Base-by-base conservation (phyloP, 2,329 filamentous ascomycete genomes). In the Xylariaceae sp. region DNA sequence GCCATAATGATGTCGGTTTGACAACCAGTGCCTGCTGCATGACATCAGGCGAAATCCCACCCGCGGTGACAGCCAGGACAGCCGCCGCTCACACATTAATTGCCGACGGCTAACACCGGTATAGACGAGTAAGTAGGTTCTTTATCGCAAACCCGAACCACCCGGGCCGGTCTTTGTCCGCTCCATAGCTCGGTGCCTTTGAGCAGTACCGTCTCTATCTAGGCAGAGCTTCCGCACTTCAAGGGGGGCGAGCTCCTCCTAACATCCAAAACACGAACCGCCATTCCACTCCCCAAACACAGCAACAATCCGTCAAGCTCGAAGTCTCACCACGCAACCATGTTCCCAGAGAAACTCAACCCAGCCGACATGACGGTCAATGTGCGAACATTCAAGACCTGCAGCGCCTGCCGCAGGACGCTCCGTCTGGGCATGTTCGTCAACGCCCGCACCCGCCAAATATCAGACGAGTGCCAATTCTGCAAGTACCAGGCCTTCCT, bases 371-470 rank as follows among this genome's bases (percentile, higher is more conserved):
- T 46, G 47, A 10, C 32, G 16, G 4, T 4, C 30, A 45, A 57
- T 19, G 19, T 45, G 22, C 30, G 44, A 12, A 21, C 34, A 10
- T 56, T 54, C 30, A 57, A 29, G 45, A 47, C 46, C 30, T 58
- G 52, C 50, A 36, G 19, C 13, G 26, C 15, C 21, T 59, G 57
- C 21, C 36, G 16, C 7, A 42, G 57, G 30, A 49, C 15, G 4
- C 52, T 59, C 1, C 53, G 55, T 19, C 12, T 46, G 4, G 54
- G 42, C 19, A 49, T 59, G 49, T 59, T 59, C 34, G 15, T 52
- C 32, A 44, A 57, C 19, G 13, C 13, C 26, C n/a, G 43, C 15
- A 55, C 47, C 15, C 40, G 36, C 30, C 49, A 49, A 16, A 39
- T 46, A 13, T 43, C 30, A 7, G 21, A 16, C 1, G 29, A 46